These are phyloP conservation scores for Mycena rebaudengoi DNA, from an alignment of 768 basidiomycete genomes.

Conservation along the genomic window DNA sequence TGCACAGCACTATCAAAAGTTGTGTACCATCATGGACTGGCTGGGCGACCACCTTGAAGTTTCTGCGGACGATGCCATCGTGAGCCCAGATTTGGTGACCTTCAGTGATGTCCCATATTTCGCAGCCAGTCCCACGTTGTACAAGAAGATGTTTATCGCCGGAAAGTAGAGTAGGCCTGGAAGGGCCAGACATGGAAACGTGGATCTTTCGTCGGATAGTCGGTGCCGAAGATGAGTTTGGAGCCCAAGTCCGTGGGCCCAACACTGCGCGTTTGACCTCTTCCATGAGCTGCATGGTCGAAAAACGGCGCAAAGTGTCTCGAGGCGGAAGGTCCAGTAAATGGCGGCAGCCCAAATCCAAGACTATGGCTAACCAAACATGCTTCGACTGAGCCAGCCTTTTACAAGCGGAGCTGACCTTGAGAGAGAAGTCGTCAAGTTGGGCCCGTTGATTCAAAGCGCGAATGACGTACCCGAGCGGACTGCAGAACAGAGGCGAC, in stretches of 20 bases:
- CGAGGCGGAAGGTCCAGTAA: conserved; percentile 1
- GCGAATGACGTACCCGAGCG: no score
- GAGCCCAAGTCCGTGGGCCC: conserved; percentile 10
- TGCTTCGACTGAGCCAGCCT: conserved; percentile 9
- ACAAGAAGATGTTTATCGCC: conserved; percentile 8
- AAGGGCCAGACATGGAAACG: background rate
- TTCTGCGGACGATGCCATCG: background rate
- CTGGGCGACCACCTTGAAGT: background rate
- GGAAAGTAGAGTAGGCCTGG: background rate
- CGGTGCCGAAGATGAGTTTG: background rate
- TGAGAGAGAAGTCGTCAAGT: no score
- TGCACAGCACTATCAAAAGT: background rate
- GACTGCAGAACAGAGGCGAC: no score
- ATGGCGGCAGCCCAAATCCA: background rate
- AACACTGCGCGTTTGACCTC: conserved; percentile 8
- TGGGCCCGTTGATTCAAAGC: no score
- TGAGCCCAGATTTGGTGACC: conserved; percentile 3
- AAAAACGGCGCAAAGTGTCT: background rate
- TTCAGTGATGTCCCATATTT: conserved; percentile 12
- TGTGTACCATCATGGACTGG: background rate
- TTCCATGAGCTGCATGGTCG: background rate
- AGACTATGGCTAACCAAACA: conserved; percentile 3
- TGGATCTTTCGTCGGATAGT: background rate
- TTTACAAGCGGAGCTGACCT: conserved; percentile 2
- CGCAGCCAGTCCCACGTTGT: conserved; percentile 1